Conservation (phyloP, 306 rosid species). For the Alnus rubra region DNA sequence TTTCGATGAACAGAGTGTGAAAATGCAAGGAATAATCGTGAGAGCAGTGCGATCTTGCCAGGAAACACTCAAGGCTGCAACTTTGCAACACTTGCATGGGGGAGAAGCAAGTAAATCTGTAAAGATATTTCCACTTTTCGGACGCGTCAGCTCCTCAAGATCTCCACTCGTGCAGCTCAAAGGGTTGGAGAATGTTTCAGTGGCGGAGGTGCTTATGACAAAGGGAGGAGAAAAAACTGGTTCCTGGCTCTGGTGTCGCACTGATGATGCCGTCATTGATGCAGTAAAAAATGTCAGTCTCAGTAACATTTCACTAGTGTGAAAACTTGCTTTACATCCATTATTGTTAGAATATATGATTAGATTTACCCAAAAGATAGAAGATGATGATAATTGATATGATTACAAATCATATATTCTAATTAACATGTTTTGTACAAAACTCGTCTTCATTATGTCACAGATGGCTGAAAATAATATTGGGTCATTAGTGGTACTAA, state of each 20-base stretch:
- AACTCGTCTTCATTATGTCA: constrained; percentile 9
- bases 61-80: constrained; percentile 44
- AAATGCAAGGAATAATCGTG: constrained; percentile 64
- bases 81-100: constrained; percentile 39
- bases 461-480: constrained; percentile 84
- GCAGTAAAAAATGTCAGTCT: constrained; percentile 64
- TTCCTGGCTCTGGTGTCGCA: constrained; percentile 73
- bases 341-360: too few species aligned
- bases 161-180: constrained; percentile 45
- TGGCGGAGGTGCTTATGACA: constrained; percentile 62
- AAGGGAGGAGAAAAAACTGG: constrained; percentile 61
- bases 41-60: constrained; percentile 39
- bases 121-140: constrained; percentile 34
- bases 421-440: background rate
- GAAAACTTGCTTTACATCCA: background rate
- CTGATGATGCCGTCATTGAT: constrained; percentile 52
- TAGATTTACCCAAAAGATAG: too few species aligned
- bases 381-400: too few species aligned
- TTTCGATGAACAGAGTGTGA: constrained; percentile 28
- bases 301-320: constrained; percentile 11
- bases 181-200: constrained; percentile 83
- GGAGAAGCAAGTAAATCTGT: constrained; percentile 40
- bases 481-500: constrained; percentile 78
- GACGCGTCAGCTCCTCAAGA: constrained; percentile 36
- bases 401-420: too few species aligned